Evolutionary conservation across 805 yeast genomes (phyloP), one percentile per base, ranked within the genome.

Genomic region (Maudiozyma serrabonitensis): DNA sequence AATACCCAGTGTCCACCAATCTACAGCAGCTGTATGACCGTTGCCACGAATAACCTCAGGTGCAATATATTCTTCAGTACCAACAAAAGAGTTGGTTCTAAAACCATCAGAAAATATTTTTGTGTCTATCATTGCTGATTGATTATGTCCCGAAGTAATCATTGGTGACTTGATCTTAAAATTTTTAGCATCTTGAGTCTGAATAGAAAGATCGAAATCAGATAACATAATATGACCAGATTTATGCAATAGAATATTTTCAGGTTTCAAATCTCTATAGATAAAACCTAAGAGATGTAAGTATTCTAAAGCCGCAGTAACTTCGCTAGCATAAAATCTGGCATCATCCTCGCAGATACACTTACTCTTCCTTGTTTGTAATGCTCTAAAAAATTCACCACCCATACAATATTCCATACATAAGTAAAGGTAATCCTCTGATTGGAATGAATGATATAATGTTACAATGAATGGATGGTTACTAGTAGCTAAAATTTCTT

Each of bases 401-500:
- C 99, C 99, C 91, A 93, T 90, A 64, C 99, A 93, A 61, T 91
- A 93, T 65, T 93, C 99, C 96, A 95, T 91, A 69, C 99, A 93
- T 43, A 93, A 76, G 59, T 90, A 93, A 11, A 93, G 69, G 61
- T 86, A 81, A 59, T 90, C 97, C 50, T 87, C 93, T 5, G 95
- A 84, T 69, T 93, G 99, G 71, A 93, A 93, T 0, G 96, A 89
- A 67, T 93, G 99, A 62, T 93, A 91, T 26, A 93, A 72, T 0
- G 99, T 88, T 39, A 93, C 98, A 58, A 93, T 93, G 62, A 93
- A 93, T 1, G 99, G 99, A 67, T 95, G 98, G 63, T 89, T 89
- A 39, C 91, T 84, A 3, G 97, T 87, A 3, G 97, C 95, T 50
- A 93, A 74, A 53, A 93, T 95, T 66, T 91, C 98, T 66, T 93